Evolutionary conservation across 768 basidiomycete genomes (phyloP).

Genomic region (Rhodotorula graminis): DNA sequence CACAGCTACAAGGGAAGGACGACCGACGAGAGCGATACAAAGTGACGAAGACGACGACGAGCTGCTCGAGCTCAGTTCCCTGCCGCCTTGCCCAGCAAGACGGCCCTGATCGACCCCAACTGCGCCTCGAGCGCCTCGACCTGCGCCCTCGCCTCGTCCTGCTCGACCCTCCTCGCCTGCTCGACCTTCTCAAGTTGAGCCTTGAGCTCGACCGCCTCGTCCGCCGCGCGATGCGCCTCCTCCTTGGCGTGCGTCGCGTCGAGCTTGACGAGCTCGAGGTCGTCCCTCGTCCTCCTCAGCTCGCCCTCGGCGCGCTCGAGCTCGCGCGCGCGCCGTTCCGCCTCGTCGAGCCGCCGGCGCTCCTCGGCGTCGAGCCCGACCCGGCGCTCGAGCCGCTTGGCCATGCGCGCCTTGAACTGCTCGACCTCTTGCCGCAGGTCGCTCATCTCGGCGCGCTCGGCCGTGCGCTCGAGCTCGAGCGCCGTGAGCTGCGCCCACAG

Average conservation of each 20-base stretch:
- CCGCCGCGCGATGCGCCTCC: neutral
- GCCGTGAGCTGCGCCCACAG: slow-evolving; percentile 16
- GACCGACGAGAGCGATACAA: no score
- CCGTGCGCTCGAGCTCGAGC: slow-evolving; percentile 18
- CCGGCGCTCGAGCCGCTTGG: neutral
- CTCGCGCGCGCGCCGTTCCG: slow-evolving; percentile 24
- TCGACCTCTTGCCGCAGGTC: slow-evolving; percentile 30
- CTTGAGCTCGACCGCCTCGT: slow-evolving; percentile 20
- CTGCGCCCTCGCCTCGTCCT: slow-evolving; percentile 22
- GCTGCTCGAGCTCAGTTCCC: neutral
- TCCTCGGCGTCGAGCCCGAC: no score
- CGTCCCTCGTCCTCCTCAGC: neutral
- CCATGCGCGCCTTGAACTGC: slow-evolving; percentile 18
- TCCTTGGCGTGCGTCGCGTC: slow-evolving; percentile 5
- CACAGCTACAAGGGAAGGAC: no score
- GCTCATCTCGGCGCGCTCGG: slow-evolving; percentile 26
- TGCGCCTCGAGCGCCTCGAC: slow-evolving; percentile 29
- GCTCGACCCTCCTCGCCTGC: slow-evolving; percentile 27
- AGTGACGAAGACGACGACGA: no score
- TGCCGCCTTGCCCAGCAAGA: slow-evolving; percentile 4
- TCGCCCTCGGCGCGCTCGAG: neutral
- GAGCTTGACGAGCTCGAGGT: neutral
- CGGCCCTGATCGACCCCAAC: slow-evolving; percentile 17
- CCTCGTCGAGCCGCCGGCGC: neutral
- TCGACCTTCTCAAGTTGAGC: slow-evolving; percentile 30